Percentiles rank a stretch among this genome's conserved stretches.
phyloP scores from a whole-genome alignment of 2,329 filamentous ascomycete genomes.

The Ceratocystis harringtonii region DNA sequence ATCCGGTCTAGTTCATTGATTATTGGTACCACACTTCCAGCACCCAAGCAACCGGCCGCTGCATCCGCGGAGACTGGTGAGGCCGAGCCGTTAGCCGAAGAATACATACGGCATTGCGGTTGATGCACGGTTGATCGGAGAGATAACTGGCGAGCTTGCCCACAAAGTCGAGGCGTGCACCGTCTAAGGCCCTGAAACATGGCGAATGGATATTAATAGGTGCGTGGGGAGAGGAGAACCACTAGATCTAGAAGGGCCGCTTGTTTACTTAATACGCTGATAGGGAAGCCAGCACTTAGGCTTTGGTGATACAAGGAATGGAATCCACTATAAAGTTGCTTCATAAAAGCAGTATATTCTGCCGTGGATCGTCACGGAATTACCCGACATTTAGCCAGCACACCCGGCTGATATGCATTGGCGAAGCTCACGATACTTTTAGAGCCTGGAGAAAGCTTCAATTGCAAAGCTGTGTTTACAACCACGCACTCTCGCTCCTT shows the following conservation, averaged over 20 bases:
- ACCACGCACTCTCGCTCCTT: not conserved
- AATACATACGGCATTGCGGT: slow-evolving; percentile 9
- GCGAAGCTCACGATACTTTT: not conserved
- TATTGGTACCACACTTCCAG: slow-evolving; percentile 35
- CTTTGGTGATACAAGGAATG: not conserved
- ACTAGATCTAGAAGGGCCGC: not conserved
- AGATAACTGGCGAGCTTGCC: not conserved
- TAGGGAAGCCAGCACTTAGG: not conserved
- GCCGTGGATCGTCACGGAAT: not conserved
- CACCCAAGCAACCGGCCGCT: slow-evolving; percentile 20
- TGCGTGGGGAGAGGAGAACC: not conserved
- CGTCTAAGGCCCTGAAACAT: slow-evolving; percentile 7
- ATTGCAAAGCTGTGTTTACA: not conserved
- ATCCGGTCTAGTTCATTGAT: slow-evolving; percentile 67
- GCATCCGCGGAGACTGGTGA: slow-evolving; percentile 16
- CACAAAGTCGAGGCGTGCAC: not conserved
- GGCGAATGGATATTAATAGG: not conserved
- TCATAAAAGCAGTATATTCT: not conserved
- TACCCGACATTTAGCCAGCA: not conserved
- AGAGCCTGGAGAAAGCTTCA: not conserved
- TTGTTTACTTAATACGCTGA: not conserved
- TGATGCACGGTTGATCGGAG: not conserved
- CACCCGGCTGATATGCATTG: not conserved
- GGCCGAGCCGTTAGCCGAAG: not conserved
- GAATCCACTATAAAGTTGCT: not conserved